These are phyloP conservation scores for Zostera marina DNA, from an alignment of 116 monocot species.

Conservation along the genomic window DNA sequence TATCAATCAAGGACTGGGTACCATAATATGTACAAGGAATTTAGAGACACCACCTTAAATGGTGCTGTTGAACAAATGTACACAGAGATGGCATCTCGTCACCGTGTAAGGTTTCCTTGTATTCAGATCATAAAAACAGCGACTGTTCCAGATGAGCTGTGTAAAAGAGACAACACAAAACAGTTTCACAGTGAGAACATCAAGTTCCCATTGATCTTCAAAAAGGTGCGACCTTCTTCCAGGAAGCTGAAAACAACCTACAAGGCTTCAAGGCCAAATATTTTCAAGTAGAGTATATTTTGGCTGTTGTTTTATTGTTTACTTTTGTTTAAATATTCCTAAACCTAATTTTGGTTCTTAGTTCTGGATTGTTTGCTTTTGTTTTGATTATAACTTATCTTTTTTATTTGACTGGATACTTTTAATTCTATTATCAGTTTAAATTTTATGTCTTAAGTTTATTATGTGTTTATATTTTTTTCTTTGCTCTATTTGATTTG, in stretches of 20 bases:
- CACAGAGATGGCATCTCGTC: constrained; percentile 71
- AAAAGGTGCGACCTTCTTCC: constrained; percentile 54
- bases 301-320: too few species aligned
- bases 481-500: too few species aligned
- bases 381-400: too few species aligned
- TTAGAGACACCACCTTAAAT: constrained; percentile 56
- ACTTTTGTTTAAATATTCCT: too few species aligned
- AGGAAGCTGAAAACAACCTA: constrained; percentile 66
- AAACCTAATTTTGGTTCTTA: too few species aligned
- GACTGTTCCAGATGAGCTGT: constrained; percentile 44
- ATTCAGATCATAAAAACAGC: constrained; percentile 80
- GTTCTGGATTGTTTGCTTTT: too few species aligned
- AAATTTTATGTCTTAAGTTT: too few species aligned
- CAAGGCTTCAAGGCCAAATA: constrained; percentile 58
- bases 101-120: constrained; percentile 58
- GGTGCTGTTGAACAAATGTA: constrained; percentile 74
- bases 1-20: constrained; percentile 71
- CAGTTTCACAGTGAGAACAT: constrained; percentile 71
- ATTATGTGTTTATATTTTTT: too few species aligned
- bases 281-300: constrained; percentile 57
- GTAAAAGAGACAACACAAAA: constrained; percentile 63
- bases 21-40: constrained; percentile 90
- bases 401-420: too few species aligned
- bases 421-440: too few species aligned
- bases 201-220: constrained; percentile 54